Evolutionary conservation across 495 filamentous ascomycete genomes (phyloP).

Genomic region (Friedmanniomyces simplex): DNA sequence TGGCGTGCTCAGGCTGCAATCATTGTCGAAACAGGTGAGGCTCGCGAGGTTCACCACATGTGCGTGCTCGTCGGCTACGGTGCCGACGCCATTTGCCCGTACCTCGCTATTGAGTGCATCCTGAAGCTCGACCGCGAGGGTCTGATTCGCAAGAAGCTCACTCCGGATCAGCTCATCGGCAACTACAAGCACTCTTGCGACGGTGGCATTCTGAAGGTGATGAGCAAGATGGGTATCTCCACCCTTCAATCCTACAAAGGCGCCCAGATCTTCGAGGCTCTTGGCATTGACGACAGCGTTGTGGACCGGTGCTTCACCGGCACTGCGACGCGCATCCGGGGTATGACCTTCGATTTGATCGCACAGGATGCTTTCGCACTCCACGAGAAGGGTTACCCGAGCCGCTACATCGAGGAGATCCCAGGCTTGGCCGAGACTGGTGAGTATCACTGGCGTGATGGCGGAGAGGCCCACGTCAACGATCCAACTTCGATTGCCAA

Average conservation of each 20-base stretch:
- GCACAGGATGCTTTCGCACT: conserved; percentile 94
- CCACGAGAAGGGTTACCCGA: conserved; percentile 91
- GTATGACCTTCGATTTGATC: conserved; percentile 90
- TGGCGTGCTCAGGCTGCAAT: conserved; percentile 86
- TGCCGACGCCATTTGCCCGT: conserved; percentile 92
- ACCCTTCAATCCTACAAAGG: conserved; percentile 98
- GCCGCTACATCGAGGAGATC: conserved; percentile 65
- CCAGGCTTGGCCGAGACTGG: conserved; percentile 87
- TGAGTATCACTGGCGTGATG: conserved; percentile 99
- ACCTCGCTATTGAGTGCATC: conserved; percentile 95
- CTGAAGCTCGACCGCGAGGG: conserved; percentile 96
- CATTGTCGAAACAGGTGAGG: conserved; percentile 89
- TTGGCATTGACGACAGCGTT: conserved; percentile 89
- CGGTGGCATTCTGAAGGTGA: conserved; percentile 97
- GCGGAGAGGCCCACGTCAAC: conserved; percentile 96
- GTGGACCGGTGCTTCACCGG: conserved; percentile 96
- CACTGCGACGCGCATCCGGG: conserved; percentile 90
- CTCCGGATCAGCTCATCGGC: conserved; percentile 73
- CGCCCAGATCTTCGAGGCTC: conserved; percentile 98
- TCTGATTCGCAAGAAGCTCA: conserved; percentile 80
- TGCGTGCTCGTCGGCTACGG: conserved; percentile 95
- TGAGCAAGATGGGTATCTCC: conserved; percentile 99
- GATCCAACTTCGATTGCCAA: conserved; percentile 93
- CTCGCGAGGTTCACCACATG: conserved; percentile 98
- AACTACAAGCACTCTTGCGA: conserved; percentile 99